A percentile compares a stretch with the other conserved stretches of the same genome.
These are phyloP conservation scores for Tulasnella sp. DNA, from an alignment of 768 basidiomycete genomes.

Conservation along the genomic window DNA sequence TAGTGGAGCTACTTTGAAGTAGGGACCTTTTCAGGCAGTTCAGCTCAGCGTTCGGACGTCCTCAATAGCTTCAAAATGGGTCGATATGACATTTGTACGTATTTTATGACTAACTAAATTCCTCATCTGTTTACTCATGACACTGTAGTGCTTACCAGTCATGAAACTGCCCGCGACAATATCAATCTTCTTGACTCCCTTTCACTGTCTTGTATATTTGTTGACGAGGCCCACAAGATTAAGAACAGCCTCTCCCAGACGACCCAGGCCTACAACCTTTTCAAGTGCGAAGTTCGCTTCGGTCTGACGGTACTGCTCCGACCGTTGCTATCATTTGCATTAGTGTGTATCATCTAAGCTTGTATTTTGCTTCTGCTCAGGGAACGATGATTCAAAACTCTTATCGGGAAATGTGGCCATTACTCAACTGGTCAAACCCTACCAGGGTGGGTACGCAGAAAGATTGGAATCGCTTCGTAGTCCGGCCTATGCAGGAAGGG, in stretches of 20 bases:
- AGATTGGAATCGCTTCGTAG: constrained; percentile 72
- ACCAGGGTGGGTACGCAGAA: constrained; percentile 59
- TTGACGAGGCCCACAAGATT: constrained; percentile 86
- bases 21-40: constrained; percentile 54
- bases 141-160: constrained; percentile 64
- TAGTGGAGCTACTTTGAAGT: constrained; percentile 96
- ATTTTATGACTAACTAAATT: not conserved
- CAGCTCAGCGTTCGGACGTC: constrained; percentile 46
- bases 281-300: constrained; percentile 60
- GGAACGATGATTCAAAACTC: constrained; percentile 73
- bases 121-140: not conserved
- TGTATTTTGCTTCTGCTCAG: constrained; percentile 22
- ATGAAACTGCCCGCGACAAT: constrained; percentile 64
- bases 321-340: constrained; percentile 38
- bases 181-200: constrained; percentile 62
- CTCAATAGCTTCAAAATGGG: constrained; percentile 72
- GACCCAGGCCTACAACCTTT: constrained; percentile 60
- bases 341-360: constrained; percentile 20
- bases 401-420: constrained; percentile 85
- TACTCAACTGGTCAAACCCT: constrained; percentile 88
- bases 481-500: constrained; percentile 56
- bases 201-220: constrained; percentile 62
- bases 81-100: constrained; percentile 72
- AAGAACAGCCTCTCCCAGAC: constrained; percentile 69
- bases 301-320: constrained; percentile 56